Evolutionary conservation across 208 protist genomes (phyloP).

Genomic region (Crithidia fasciculata): DNA sequence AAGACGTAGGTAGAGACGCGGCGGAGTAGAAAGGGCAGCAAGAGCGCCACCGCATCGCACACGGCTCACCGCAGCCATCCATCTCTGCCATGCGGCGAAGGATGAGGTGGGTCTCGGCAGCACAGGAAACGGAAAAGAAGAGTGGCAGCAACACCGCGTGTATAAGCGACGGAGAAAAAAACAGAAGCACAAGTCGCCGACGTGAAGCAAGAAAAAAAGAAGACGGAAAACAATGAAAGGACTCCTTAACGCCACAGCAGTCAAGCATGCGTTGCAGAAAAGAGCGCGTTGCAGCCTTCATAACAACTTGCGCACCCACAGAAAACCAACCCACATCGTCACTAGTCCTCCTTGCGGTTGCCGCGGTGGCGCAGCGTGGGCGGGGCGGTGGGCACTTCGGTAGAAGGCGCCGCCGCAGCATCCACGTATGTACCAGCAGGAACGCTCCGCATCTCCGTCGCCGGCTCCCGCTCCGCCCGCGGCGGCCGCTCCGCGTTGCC

Average conservation of each 20-base stretch:
- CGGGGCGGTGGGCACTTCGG: constrained; percentile 4
- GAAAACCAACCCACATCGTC: background rate
- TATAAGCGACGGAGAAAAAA: background rate
- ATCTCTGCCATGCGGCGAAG: too few species aligned
- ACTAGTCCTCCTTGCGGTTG: constrained; percentile 28
- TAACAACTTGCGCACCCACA: background rate
- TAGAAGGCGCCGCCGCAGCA: background rate
- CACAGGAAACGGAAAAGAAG: too few species aligned
- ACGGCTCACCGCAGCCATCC: too few species aligned
- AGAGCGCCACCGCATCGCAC: too few species aligned
- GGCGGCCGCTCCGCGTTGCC: background rate
- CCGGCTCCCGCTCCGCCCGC: constrained; percentile 1
- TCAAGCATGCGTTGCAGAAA: background rate
- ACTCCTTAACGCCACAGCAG: too few species aligned
- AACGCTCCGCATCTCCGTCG: constrained; percentile 3
- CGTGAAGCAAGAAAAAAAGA: background rate
- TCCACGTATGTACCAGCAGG: constrained; percentile 11
- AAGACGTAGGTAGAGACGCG: too few species aligned
- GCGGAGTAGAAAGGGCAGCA: too few species aligned
- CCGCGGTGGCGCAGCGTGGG: constrained; percentile 32
- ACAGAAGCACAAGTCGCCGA: background rate
- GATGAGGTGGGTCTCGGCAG: too few species aligned
- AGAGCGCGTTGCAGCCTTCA: background rate
- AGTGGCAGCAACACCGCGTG: background rate
- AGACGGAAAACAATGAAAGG: background rate